Percentiles rank a stretch among this genome's conserved stretches.
Evolutionary conservation across 257 asterid species (phyloP).

Genomic region (Nicotiana benthamiana): DNA sequence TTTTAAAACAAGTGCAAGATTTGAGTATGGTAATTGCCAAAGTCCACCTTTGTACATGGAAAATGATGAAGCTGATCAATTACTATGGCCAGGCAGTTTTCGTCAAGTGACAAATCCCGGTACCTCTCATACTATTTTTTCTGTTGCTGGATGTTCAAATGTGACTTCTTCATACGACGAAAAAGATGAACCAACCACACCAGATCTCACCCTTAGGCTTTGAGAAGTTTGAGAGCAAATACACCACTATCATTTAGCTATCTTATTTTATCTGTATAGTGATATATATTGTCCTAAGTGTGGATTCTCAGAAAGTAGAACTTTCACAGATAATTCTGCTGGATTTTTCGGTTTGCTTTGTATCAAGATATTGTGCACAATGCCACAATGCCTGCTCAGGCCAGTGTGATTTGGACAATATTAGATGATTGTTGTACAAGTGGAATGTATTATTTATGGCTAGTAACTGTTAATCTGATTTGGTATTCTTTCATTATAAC

Average conservation of each 20-base stretch:
- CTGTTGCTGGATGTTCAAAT: constrained; percentile 17
- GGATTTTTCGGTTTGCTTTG: not conserved
- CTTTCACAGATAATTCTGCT: not conserved
- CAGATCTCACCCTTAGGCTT: constrained; percentile 56
- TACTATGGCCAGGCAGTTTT: constrained; percentile 58
- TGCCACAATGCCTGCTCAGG: not conserved
- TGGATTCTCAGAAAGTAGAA: not conserved
- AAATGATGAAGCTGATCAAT: constrained; percentile 19
- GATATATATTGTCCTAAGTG: constrained; percentile 6
- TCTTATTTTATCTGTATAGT: constrained; percentile 15
- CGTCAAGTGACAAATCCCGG: constrained; percentile 21
- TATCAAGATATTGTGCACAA: not conserved
- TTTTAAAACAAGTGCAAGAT: constrained; percentile 20
- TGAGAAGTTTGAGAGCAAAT: constrained; percentile 22
- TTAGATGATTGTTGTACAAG: not conserved
- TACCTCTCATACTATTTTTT: constrained; percentile 15
- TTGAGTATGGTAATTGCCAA: constrained; percentile 21
- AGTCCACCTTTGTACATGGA: constrained; percentile 37
- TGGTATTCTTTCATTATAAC: not conserved
- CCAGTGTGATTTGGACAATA: not conserved
- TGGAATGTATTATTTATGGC: not conserved
- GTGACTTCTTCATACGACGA: constrained; percentile 8
- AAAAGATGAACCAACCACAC: constrained; percentile 19
- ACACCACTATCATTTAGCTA: constrained; percentile 2
- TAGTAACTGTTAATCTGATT: not conserved